Evolutionary conservation across 257 asterid species (phyloP), one percentile per base, ranked within the genome.

Genomic region (Solanum ahanhuiri): DNA sequence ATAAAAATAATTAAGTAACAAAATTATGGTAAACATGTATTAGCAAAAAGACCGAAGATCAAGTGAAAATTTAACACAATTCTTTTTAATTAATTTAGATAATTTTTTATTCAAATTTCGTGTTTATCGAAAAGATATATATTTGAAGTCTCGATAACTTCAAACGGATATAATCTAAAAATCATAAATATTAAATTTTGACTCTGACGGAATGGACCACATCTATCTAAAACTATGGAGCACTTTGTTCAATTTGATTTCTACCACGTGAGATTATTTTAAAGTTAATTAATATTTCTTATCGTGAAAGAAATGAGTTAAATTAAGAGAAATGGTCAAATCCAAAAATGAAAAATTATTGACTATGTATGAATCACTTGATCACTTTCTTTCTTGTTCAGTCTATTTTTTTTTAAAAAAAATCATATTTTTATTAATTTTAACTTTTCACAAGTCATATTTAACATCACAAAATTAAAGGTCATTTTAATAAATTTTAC

Each of bases 261-360:
- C 45, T 17, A 73, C 7, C 58, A 1, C 7, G 22, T 39, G 57
- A 39, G 58, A 37, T 39, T 11, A 37, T 73, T 73, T 11, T 0
- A 73, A 43, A 35, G 33, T 67, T 14, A 14, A 12, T 12, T 35
- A 39, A 22, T 9, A 22, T 60, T n/a, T 22, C 69, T 60, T 60
- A 22, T 60, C 69, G 69, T 60, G 69, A 60, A 30, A 48, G 82
- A 73, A 73, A 73, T 73, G 82, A 20, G 51, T 73, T 73, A 9
- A 37, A 34, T 34, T 72, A 3, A 33, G 57, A 75, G 82, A 37
- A 75, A 5, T n/a, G 30, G 82, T 75, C 82, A 37, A 75, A 28
- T 12, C 6, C 11, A 12, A 25, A 25, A 28, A 28, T 3, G 5
- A 20, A 60, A 63, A 10, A 72, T 7, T 34, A 18, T 71, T 22